Evolutionary conservation across 768 basidiomycete species (phyloP).

Genomic region (Pleurotus salmoneostramineus): DNA sequence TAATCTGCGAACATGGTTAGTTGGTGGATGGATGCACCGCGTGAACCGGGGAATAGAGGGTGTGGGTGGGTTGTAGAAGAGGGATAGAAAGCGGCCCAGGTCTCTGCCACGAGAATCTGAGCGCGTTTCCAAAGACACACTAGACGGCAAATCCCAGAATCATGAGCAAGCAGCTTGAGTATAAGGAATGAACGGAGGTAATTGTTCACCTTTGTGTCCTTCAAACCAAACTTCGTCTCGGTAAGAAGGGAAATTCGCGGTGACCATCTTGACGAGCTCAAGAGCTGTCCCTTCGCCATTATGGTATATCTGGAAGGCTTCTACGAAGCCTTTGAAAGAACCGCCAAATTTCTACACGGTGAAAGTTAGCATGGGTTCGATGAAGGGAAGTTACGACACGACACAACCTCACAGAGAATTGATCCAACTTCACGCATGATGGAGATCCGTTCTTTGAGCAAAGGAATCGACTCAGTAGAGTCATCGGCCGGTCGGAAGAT

Average conservation of each 20-base stretch:
- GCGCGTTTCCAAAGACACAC: constrained; percentile 89
- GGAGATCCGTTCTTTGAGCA: constrained; percentile 65
- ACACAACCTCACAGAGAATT: constrained; percentile 63
- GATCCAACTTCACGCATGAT: constrained; percentile 77
- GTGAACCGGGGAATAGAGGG: constrained; percentile 64
- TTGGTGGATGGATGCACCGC: constrained; percentile 57
- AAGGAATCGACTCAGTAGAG: constrained; percentile 62
- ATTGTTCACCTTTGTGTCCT: constrained; percentile 50
- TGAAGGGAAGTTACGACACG: not conserved
- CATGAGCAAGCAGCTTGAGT: not conserved
- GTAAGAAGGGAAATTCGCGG: constrained; percentile 70
- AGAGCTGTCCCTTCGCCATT: constrained; percentile 61
- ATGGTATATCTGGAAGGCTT: constrained; percentile 52
- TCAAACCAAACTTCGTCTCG: constrained; percentile 62
- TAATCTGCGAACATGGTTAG: constrained; percentile 96
- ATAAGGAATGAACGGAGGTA: constrained; percentile 1
- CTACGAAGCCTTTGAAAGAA: constrained; percentile 64
- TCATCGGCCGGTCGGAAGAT: constrained; percentile 62
- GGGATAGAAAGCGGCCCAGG: constrained; percentile 90
- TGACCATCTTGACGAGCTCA: constrained; percentile 68
- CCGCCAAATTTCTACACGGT: constrained; percentile 58
- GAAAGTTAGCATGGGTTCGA: not conserved
- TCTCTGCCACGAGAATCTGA: constrained; percentile 88
- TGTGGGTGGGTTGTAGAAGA: constrained; percentile 39
- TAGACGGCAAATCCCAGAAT: constrained; percentile 18